These are phyloP conservation scores for Ophiostoma angusticollis DNA, from an alignment of 2,329 filamentous ascomycete species.

Conservation along the genomic window DNA sequence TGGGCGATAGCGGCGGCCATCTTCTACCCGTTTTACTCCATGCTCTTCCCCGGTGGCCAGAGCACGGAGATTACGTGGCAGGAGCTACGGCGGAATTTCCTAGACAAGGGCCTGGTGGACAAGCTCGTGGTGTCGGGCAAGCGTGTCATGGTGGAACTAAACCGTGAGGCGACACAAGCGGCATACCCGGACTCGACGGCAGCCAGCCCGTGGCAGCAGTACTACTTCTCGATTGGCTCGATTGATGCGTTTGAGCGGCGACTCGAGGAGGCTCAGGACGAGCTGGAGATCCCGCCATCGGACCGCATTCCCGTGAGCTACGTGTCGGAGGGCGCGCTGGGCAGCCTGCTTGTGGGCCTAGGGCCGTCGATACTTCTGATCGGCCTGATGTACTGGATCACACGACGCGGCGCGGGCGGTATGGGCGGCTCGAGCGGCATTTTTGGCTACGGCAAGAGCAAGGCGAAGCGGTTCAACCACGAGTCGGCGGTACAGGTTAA, in stretches of 20 bases:
- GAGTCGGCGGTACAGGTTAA: conserved; percentile 95
- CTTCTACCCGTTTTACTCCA: conserved; percentile 29
- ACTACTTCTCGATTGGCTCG: conserved; percentile 92
- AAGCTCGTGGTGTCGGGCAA: conserved; percentile 73
- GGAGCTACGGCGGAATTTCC: conserved; percentile 83
- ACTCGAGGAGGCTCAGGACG: conserved; percentile 75
- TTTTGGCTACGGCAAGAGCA: conserved; percentile 92
- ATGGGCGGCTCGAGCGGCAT: conserved; percentile 60
- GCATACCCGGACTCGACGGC: conserved; percentile 68
- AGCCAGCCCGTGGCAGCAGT: conserved; percentile 57
- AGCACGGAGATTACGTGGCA: conserved; percentile 87
- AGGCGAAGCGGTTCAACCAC: conserved; percentile 94
- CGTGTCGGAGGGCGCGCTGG: conserved; percentile 60
- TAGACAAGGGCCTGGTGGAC: conserved; percentile 92
- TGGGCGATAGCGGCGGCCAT: conserved; percentile 31
- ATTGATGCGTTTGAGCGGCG: conserved; percentile 84
- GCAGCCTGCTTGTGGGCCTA: conserved; percentile 61
- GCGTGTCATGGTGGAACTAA: conserved; percentile 61
- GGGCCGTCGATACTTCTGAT: conserved; percentile 80
- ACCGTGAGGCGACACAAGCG: conserved; percentile 58
- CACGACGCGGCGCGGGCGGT: conserved; percentile 52
- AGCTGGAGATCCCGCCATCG: conserved; percentile 71
- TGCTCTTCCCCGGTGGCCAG: conserved; percentile 30
- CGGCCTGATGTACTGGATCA: conserved; percentile 67
- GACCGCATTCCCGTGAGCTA: conserved; percentile 93